Evolutionary conservation across 805 yeast genomes (phyloP), one percentile per base, ranked within the genome.

Genomic region (Teunomyces atbi): DNA sequence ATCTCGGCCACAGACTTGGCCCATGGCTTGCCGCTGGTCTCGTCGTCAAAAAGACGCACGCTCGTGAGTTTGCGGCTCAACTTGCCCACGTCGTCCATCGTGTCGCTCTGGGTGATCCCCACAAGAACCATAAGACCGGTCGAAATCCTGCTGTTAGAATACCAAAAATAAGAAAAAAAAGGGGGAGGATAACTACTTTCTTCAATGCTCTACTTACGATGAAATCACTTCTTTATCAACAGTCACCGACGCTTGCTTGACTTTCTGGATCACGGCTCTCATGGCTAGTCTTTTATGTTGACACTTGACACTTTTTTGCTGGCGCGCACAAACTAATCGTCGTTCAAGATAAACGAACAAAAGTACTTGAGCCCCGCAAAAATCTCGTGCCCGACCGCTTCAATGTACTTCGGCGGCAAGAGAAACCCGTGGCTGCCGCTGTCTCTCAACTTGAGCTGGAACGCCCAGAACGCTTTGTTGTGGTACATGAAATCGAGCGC

Each of bases 261-360:
- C 98, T 59, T 87, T 82, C 61, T 94, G 99, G 28, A 94, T 79
- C 1, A 94, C 96, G 3, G 91, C 89, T 62, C 83, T 84, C 99
- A 92, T n/a, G 15, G 5, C 18, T 13, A 13, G 8, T 32, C 15
- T 32, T n/a, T 16, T 15, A 26, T 15, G 13, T 27, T 39, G 19
- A 12, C 2, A 10, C 29, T 38, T 20, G 10, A 21, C 13, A n/a
- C n/a, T n/a, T n/a, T n/a, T n/a, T n/a, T n/a, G n/a, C n/a, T n/a
- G n/a, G n/a, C n/a, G n/a, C n/a, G n/a, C n/a, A n/a, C n/a, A n/a
- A n/a, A n/a, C 36, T 41, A 47, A 26, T 47, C 42, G 26, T 47
- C 50, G 16, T 19, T 20, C 19, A 47, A 34, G 23, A 73, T 66
- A 50, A 73, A 73, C 19, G 49, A 42, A 49, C 69, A 80, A 63